Evolutionary conservation across 306 rosid genomes (phyloP), one percentile per base, ranked within the genome.

Genomic region (Cucurbita argyrosperma): DNA sequence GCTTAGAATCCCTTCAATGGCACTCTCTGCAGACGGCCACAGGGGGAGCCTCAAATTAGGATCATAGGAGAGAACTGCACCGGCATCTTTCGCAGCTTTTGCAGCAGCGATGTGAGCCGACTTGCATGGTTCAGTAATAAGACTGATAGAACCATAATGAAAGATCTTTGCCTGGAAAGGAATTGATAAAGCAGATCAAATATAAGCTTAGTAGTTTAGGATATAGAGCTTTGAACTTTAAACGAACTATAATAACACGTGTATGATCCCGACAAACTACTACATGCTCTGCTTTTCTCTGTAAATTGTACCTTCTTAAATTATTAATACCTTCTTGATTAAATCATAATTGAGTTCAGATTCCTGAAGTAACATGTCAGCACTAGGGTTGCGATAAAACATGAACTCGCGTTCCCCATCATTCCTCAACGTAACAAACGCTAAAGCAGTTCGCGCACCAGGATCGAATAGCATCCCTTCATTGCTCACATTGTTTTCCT

Each of bases 381-480:
- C 97, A 79, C 97, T 90, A 43, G 98, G 98, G 76, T 93, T 93
- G 71, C 98, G 96, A 75, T 88, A 94, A 86, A 94, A 94, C 98
- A 94, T 90, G 97, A 94, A 94, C 82, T 90, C 98, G 43, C 97
- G 89, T 78, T 94, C 97, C 80, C 98, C 98, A 76, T 94, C 88
- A 21, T 72, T 88, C 84, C 79, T 88, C 78, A 94, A 53, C 10
- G 98, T 94, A 82, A 94, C 98, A 85, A 94, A 94, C 76, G 97
- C 98, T 74, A 94, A 89, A 73, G 98, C 97, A 47, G 98, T 94
- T 39, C 98, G 88, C 50, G 97, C 98, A 67, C 90, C 92, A 63
- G 96, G 86, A 85, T 94, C 98, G 79, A 90, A 94, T 73, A 88
- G 88, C 90, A 90, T 63, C 79, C 97, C 98, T 84, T 88, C 84